Base-by-base conservation (phyloP, 2,329 filamentous ascomycete genomes). In the Mariannaea elegans region DNA sequence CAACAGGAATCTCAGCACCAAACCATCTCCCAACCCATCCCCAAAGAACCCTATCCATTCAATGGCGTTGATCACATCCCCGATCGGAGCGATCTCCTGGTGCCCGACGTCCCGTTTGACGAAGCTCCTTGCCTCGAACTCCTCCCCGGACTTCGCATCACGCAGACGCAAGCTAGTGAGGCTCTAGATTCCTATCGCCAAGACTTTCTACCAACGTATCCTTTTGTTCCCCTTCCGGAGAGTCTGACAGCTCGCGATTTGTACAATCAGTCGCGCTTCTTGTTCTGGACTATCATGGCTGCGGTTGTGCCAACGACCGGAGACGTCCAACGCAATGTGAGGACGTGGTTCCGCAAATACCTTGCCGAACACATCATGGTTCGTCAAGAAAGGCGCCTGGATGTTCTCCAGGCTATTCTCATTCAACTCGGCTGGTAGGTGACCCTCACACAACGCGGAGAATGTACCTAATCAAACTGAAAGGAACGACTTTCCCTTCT, bases 401-500 rank as follows among this genome's bases (percentile, higher is more conserved):
- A 76, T 24, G 62, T 79, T 1, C 62, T 81, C 3, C 79, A 81
- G 36, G 75, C 75, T 1, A 66, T 80, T 1, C n/a, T 80, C 1
- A 24, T 80, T 1, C 73, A 74, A 18, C 44, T 79, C 3, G 75
- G 72, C 1, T 80, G 78, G 78, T 78, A 48, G 56, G 71, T 56
- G 2, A 13, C 3, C 7, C 9, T 44, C n/a, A n/a, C 3, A 8
- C 3, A 24, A 12, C n/a, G 21, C 38, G 32, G 14, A 12, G 9
- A 23, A 16, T 10, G 5, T 55, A 13, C 53, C 18, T 12, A 19
- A 3, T n/a, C n/a, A n/a, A 2, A 10, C 2, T 53, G 5, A 9
- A 3, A 80, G 77, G 77, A 75, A 74, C 29, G 77, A 81, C 47
- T 72, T 76, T 34, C 74, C 78, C 45, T 75, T 75, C 39, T 78